Percentiles rank a stretch among this genome's conserved stretches.
Conservation (phyloP, 768 basidiomycete species). For the Calocybe indica region DNA sequence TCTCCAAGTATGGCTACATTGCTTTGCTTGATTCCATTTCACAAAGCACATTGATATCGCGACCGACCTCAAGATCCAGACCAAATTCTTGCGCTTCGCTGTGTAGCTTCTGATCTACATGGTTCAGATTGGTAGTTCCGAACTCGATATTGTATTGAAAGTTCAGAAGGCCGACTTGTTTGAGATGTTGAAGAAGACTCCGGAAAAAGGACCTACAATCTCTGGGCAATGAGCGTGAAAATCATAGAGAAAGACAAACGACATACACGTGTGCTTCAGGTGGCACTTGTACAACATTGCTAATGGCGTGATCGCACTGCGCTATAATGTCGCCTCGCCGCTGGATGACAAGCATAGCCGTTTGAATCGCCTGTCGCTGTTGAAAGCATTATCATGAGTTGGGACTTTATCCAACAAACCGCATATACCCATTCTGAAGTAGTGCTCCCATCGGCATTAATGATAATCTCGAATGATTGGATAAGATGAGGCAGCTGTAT, state of each 20-base stretch:
- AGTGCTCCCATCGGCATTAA: slow-evolving; percentile 45
- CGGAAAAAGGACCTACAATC: slow-evolving; percentile 32
- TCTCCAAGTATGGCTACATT: slow-evolving; percentile 48
- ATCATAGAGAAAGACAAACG: slow-evolving; percentile 10
- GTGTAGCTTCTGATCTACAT: slow-evolving; percentile 31
- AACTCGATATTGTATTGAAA: slow-evolving; percentile 42
- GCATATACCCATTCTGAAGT: slow-evolving; percentile 55
- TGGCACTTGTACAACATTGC: too few relatives aligned
- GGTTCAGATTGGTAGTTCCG: slow-evolving; percentile 40
- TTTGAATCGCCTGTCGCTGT: slow-evolving; percentile 38
- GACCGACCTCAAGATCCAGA: slow-evolving; percentile 50
- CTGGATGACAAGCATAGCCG: slow-evolving; percentile 41
- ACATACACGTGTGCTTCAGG: too few relatives aligned
- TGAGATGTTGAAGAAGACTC: slow-evolving; percentile 52
- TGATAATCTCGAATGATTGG: slow-evolving; percentile 43
- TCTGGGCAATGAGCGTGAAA: not conserved
- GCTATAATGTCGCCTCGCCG: slow-evolving; percentile 49
- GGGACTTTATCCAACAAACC: not conserved
- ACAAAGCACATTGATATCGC: not conserved
- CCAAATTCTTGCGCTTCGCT: slow-evolving; percentile 60
- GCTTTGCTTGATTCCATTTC: not conserved
- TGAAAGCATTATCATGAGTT: too few relatives aligned
- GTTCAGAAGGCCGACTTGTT: slow-evolving; percentile 49
- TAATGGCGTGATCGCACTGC: slow-evolving; percentile 43
- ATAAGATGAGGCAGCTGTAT: slow-evolving; percentile 58